A percentile compares a stretch with the other conserved stretches of the same genome.
Conservation (phyloP, 129 eudicot genomes). For the Escallonia rubra region DNA sequence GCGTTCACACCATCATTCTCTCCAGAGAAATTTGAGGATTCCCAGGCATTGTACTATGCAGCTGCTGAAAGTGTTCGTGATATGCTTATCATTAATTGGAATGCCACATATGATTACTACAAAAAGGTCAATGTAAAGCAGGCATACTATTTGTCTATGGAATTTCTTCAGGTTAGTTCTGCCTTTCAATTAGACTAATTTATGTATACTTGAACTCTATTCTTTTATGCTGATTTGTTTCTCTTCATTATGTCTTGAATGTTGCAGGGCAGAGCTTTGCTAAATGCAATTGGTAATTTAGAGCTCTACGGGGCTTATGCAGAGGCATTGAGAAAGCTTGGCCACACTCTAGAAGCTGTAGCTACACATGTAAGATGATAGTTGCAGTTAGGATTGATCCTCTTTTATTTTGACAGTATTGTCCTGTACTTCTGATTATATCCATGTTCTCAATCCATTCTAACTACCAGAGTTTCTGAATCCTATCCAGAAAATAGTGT, state of each 20-base stretch:
- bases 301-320: constrained; percentile 63
- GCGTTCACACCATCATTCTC: constrained; percentile 63
- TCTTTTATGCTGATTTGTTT: background rate
- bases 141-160: constrained; percentile 71
- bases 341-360: constrained; percentile 53
- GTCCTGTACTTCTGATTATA: background rate
- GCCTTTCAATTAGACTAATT: constrained; percentile 6
- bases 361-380: constrained; percentile 46
- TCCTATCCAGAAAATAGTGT: background rate
- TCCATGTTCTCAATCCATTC: background rate
- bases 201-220: background rate
- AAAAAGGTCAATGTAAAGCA: constrained; percentile 52
- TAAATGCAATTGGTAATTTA: constrained; percentile 63
- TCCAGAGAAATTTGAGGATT: constrained; percentile 52
- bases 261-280: constrained; percentile 60
- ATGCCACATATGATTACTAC: constrained; percentile 43
- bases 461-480: background rate
- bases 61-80: constrained; percentile 68
- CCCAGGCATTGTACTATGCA: constrained; percentile 49
- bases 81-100: constrained; percentile 54
- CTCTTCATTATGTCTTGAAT: background rate
- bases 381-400: background rate
- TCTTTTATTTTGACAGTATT: background rate
- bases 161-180: constrained; percentile 60
- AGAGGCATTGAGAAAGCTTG: constrained; percentile 55